Percentiles rank a stretch among this genome's conserved stretches.
phyloP scores from a whole-genome alignment of 495 filamentous ascomycete genomes.

The Hypoxylon subgilvum region DNA sequence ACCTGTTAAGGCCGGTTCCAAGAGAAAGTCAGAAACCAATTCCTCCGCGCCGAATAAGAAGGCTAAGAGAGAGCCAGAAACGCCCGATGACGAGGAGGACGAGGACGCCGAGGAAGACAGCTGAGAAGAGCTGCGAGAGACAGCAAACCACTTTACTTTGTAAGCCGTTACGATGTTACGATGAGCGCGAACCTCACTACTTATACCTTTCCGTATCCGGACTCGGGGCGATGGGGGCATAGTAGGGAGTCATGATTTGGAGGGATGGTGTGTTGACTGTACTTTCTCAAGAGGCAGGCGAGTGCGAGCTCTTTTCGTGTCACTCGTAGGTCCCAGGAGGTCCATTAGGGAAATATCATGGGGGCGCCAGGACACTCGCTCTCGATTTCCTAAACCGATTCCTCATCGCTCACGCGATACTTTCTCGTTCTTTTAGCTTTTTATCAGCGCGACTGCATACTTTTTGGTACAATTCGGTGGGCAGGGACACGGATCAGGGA shows the following conservation, averaged over 20 bases:
- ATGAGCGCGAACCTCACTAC: slow-evolving; percentile 38
- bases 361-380: slow-evolving; percentile 45
- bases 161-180: slow-evolving; percentile 44
- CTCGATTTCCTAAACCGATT: slow-evolving; percentile 43
- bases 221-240: slow-evolving; percentile 41
- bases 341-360: slow-evolving; percentile 25
- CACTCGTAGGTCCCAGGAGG: slow-evolving; percentile 27
- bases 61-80: slow-evolving; percentile 52
- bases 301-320: slow-evolving; percentile 20
- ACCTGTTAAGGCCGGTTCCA: slow-evolving; percentile 48
- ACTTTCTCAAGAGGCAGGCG: slow-evolving; percentile 26
- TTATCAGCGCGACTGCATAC: slow-evolving; percentile 40
- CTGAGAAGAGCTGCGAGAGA: slow-evolving; percentile 27
- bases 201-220: slow-evolving; percentile 41
- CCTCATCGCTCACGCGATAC: slow-evolving; percentile 44
- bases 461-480: slow-evolving; percentile 33
- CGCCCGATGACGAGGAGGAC: slow-evolving; percentile 58
- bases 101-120: slow-evolving; percentile 57
- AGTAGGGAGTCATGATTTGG: slow-evolving; percentile 40
- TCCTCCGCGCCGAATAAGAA: slow-evolving; percentile 61
- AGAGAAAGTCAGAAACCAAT: slow-evolving; percentile 54
- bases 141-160: slow-evolving; percentile 37
- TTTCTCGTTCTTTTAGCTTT: slow-evolving; percentile 18
- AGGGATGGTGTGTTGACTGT: slow-evolving; percentile 34
- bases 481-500: slow-evolving; percentile 30